phyloP scores from a whole-genome alignment of 441 rosid genomes.

The Erodium texanum region DNA sequence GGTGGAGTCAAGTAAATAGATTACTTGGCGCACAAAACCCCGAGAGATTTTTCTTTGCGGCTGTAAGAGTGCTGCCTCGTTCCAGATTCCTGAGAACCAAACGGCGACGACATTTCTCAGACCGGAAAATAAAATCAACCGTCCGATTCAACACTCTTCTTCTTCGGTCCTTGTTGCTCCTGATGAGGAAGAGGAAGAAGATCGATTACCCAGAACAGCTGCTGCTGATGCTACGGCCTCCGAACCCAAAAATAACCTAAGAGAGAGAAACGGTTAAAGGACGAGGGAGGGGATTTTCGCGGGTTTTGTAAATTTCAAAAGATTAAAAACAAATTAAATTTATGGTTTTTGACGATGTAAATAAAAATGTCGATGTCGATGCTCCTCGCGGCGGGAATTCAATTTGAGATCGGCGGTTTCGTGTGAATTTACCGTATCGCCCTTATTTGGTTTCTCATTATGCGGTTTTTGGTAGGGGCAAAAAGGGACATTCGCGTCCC shows the following conservation, averaged over 20 bases:
- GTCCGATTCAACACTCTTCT: background rate
- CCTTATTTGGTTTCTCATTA: background rate
- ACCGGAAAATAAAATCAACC: too few species aligned
- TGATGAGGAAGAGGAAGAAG: background rate
- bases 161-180: background rate
- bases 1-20: background rate
- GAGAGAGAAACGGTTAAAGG: background rate
- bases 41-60: slow-evolving; percentile 79
- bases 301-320: background rate
- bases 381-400: background rate
- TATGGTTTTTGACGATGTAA: too few species aligned
- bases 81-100: slow-evolving; percentile 31
- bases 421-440: background rate
- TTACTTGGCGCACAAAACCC: slow-evolving; percentile 65
- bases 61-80: slow-evolving; percentile 34
- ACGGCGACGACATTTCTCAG: slow-evolving; percentile 20
- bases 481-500: background rate
- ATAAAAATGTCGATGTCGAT: background rate
- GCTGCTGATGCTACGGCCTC: background rate
- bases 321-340: too few species aligned
- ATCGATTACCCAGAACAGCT: background rate
- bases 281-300: background rate
- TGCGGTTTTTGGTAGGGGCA: background rate
- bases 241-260: background rate
- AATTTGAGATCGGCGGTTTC: background rate